Evolutionary conservation across 2,329 filamentous ascomycete genomes (phyloP).

Genomic region (Cordyceps tenuipes): DNA sequence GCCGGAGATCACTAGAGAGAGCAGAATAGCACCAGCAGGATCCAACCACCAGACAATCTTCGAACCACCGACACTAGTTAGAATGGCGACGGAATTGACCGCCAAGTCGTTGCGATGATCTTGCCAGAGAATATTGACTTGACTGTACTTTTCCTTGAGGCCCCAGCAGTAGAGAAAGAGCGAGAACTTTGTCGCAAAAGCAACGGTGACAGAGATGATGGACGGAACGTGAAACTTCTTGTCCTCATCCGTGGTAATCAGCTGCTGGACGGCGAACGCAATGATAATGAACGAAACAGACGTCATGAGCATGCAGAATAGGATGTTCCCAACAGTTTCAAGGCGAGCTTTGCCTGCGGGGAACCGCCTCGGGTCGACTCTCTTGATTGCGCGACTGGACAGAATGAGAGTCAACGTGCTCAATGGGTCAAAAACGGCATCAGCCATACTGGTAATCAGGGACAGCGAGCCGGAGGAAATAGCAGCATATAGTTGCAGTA

Average conservation of each 20-base stretch:
- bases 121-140: constrained; percentile 88
- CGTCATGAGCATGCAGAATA: constrained; percentile 94
- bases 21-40: constrained; percentile 77
- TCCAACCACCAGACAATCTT: constrained; percentile 94
- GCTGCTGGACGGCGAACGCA: constrained; percentile 70
- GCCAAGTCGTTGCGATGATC: constrained; percentile 96
- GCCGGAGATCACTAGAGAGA: constrained; percentile 67
- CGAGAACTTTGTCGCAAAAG: constrained; percentile 73
- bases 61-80: constrained; percentile 83
- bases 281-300: constrained; percentile 88
- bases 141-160: constrained; percentile 81
- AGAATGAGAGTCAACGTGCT: constrained; percentile 83
- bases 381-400: constrained; percentile 78
- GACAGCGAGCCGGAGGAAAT: constrained; percentile 83
- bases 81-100: constrained; percentile 87
- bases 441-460: constrained; percentile 95
- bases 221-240: constrained; percentile 72
- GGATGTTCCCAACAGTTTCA: constrained; percentile 91
- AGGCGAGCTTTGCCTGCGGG: constrained; percentile 89
- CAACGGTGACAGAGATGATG: constrained; percentile 74
- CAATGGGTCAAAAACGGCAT: constrained; percentile 86
- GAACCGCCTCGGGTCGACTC: constrained; percentile 77
- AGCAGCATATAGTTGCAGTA: constrained; percentile 82
- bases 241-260: constrained; percentile 46
- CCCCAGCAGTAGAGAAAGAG: constrained; percentile 92